Conservation (phyloP, 108 stramenopile genomes). For the Fragilariopsis cylindrus region DNA sequence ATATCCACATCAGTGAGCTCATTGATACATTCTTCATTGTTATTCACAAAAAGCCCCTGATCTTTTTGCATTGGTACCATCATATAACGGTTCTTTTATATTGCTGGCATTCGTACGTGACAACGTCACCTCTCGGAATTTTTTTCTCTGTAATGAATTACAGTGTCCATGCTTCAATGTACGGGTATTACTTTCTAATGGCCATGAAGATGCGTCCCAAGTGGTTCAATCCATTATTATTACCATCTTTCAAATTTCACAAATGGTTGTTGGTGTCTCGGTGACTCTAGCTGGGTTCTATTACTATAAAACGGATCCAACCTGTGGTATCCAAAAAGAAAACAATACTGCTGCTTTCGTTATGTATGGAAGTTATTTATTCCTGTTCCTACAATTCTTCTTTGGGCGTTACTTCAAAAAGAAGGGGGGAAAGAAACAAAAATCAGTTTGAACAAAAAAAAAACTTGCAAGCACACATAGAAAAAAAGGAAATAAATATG, state of each 20-base stretch:
- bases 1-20: conserved; percentile 67
- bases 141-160: conserved; percentile 99
- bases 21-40: conserved; percentile 98
- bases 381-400: conserved; percentile 90
- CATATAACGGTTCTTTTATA: conserved; percentile 96
- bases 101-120: conserved; percentile 96
- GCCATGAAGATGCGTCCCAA: conserved; percentile 76
- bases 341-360: conserved; percentile 87
- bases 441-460: neutral
- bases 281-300: conserved; percentile 69
- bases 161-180: conserved; percentile 98
- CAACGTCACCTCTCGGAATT: conserved; percentile 85
- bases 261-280: conserved; percentile 93
- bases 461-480: too few species aligned
- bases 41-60: conserved; percentile 92
- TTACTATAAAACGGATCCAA: conserved; percentile 47
- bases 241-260: conserved; percentile 88
- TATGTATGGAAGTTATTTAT: conserved; percentile 91
- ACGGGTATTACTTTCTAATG: conserved; percentile 97
- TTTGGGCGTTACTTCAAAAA: conserved; percentile 67
- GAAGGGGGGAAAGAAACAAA: conserved; percentile 28
- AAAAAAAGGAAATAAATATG: too few species aligned
- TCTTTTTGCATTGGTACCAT: conserved; percentile 99
- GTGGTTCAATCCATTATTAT: conserved; percentile 88
- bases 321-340: conserved; percentile 43